phyloP scores from a whole-genome alignment of 805 yeast genomes.

The Candida bentonensis region DNA sequence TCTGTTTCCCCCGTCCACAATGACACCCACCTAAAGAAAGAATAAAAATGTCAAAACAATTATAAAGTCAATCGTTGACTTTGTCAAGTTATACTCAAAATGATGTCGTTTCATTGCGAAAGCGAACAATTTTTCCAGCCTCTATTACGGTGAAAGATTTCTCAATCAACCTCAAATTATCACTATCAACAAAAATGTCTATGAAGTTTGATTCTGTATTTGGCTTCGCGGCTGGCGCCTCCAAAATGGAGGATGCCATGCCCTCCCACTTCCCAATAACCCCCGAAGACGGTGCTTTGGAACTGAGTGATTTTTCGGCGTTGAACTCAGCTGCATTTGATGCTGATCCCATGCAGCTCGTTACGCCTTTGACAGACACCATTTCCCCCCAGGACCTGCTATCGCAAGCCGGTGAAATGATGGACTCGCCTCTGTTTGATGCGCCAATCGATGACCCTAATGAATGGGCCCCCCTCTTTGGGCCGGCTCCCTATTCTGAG shows the following conservation, averaged over 20 bases:
- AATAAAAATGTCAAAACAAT: conserved; percentile 2
- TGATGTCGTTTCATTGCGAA: conserved; percentile 7
- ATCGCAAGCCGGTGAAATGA: conserved; percentile 4
- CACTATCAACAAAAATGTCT: background rate
- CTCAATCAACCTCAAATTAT: no score
- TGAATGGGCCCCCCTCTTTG: conserved; percentile 1
- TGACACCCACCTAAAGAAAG: background rate
- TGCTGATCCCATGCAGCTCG: conserved; percentile 7
- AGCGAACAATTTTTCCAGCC: conserved; percentile 9
- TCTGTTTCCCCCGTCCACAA: background rate
- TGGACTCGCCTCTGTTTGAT: background rate
- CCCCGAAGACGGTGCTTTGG: background rate
- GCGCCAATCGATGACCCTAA: background rate
- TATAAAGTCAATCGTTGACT: conserved; percentile 1
- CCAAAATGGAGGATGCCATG: background rate
- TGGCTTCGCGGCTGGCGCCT: background rate
- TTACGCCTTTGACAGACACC: conserved; percentile 8
- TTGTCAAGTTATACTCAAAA: conserved; percentile 8
- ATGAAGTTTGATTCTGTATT: background rate
- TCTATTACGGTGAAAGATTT: background rate
- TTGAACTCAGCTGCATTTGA: background rate
- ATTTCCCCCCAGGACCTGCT: conserved; percentile 13
- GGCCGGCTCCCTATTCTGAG: background rate
- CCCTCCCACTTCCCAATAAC: background rate
- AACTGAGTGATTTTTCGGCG: background rate